Conservation (phyloP, 176 grass and related monocot genomes). For the Avena sativa region DNA sequence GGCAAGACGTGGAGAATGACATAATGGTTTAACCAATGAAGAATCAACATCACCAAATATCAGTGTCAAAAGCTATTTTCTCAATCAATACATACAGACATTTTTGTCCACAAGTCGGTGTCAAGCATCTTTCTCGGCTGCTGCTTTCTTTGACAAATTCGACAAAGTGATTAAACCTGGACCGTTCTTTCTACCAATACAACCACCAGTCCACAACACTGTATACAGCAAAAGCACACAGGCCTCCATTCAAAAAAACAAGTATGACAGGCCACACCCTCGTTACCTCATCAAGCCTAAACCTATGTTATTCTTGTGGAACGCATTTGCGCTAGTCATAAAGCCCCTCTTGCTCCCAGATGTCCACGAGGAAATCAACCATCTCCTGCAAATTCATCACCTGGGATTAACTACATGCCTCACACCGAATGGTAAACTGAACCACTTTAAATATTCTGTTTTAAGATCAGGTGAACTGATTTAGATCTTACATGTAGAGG, state of each 20-base stretch:
- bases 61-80: slow-evolving; percentile 18
- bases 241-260: slow-evolving; percentile 46
- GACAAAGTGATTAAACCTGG: slow-evolving; percentile 3
- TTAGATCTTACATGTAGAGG: slow-evolving; percentile 58
- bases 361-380: slow-evolving; percentile 67
- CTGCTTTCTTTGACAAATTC: slow-evolving; percentile 34
- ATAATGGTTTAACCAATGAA: not conserved
- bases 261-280: slow-evolving; percentile 45
- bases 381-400: slow-evolving; percentile 54
- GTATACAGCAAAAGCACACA: slow-evolving; percentile 34
- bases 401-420: slow-evolving; percentile 11
- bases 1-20: not conserved
- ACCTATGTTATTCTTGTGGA: slow-evolving; percentile 49
- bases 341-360: slow-evolving; percentile 60
- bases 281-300: slow-evolving; percentile 44
- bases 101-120: slow-evolving; percentile 9
- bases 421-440: not conserved
- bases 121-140: not conserved
- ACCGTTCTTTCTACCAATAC: slow-evolving; percentile 44
- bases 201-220: not conserved
- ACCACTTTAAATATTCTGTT: slow-evolving; percentile 3
- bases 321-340: slow-evolving; percentile 48
- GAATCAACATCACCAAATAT: slow-evolving; percentile 27
- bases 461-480: not conserved
- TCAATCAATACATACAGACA: slow-evolving; percentile 44